A percentile compares a stretch with the other conserved stretches of the same genome.
Conservation (phyloP, 768 basidiomycete species). For the Daedaleopsis nitida region DNA sequence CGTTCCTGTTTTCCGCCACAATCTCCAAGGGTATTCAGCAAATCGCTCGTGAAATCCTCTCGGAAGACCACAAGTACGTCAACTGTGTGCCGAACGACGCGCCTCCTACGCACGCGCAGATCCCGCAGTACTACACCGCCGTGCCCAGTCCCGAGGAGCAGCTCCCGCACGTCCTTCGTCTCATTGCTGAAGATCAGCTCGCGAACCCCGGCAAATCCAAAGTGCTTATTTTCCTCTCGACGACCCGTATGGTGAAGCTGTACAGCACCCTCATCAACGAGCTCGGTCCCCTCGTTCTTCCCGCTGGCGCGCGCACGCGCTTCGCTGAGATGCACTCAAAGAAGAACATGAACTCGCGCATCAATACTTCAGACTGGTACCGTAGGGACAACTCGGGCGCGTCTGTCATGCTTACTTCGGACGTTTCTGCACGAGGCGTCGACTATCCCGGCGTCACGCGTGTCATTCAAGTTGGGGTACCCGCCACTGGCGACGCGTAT, state of each 20-base stretch:
- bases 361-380: constrained; percentile 60
- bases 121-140: constrained; percentile 82
- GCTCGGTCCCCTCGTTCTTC: constrained; percentile 46
- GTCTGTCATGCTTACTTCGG: constrained; percentile 78
- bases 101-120: constrained; percentile 69
- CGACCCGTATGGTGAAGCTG: constrained; percentile 83
- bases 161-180: constrained; percentile 74
- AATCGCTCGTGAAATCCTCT: constrained; percentile 62
- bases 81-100: constrained; percentile 66
- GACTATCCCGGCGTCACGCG: constrained; percentile 90
- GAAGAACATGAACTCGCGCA: constrained; percentile 59
- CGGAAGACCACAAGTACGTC: constrained; percentile 66
- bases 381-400: constrained; percentile 52
- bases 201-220: constrained; percentile 66
- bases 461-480: constrained; percentile 89
- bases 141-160: constrained; percentile 67
- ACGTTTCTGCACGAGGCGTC: constrained; percentile 86
- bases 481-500: constrained; percentile 69
- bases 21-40: constrained; percentile 72
- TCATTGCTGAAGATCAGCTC: constrained; percentile 90
- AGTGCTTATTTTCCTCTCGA: constrained; percentile 80
- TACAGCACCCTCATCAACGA: constrained; percentile 63
- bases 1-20: constrained; percentile 90
- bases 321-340: constrained; percentile 87
- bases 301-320: constrained; percentile 50